Evolutionary conservation across 106 monocot species (phyloP).

Genomic region (Gastrodia elata): DNA sequence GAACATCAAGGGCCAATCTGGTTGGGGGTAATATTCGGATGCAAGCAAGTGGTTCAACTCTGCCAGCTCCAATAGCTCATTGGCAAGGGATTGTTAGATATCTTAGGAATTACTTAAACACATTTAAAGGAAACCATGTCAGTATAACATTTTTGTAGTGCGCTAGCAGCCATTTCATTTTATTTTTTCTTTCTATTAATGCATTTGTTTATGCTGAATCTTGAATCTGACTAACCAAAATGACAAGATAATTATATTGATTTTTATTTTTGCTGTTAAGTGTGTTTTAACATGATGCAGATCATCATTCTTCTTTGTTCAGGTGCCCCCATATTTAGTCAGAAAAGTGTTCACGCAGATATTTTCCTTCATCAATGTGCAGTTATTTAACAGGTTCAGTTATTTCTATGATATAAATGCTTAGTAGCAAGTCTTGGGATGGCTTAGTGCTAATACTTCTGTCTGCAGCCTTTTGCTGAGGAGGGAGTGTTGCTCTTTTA

Average conservation of each 20-base stretch:
- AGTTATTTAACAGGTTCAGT: constrained; percentile 81
- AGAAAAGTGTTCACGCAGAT: constrained; percentile 76
- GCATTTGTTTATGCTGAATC: too few relatives aligned
- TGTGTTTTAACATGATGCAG: too few relatives aligned
- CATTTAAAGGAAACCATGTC: constrained; percentile 82
- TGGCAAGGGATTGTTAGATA: constrained; percentile 69
- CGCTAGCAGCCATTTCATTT: too few relatives aligned
- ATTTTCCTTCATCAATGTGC: constrained; percentile 83
- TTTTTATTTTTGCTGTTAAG: background rate
- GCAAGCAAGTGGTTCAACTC: too few relatives aligned
- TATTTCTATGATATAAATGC: background rate
- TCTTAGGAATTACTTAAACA: constrained; percentile 51
- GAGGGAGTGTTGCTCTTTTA: constrained; percentile 91
- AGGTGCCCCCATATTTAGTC: constrained; percentile 86
- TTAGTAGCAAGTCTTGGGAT: too few relatives aligned
- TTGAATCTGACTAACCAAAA: too few relatives aligned
- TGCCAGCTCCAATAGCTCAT: constrained; percentile 40
- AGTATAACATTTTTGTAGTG: too few relatives aligned
- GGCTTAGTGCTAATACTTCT: too few relatives aligned
- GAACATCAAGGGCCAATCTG: constrained; percentile 44
- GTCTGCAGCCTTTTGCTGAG: constrained; percentile 64
- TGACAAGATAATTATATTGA: too few relatives aligned
- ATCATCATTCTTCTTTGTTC: background rate
- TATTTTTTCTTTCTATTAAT: too few relatives aligned
- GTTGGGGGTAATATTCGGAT: constrained; percentile 45